A percentile compares a stretch with the other conserved stretches of the same genome.
Evolutionary conservation across 2,329 filamentous ascomycete genomes (phyloP).

Genomic region (Phialophora chinensis): DNA sequence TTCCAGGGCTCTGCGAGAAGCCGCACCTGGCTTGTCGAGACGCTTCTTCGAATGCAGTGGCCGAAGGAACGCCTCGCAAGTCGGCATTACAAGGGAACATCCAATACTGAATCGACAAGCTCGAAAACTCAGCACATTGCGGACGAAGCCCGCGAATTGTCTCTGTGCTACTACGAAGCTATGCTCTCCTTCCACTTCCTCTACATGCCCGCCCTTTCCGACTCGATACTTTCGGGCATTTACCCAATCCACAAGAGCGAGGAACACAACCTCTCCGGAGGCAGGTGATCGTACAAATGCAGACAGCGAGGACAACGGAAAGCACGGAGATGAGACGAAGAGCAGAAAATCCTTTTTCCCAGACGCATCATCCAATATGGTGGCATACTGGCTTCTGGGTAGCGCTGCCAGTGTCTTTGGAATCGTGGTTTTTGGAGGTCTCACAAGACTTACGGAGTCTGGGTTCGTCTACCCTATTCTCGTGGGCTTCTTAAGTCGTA

Average conservation of each 20-base stretch:
- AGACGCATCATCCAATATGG: constrained; percentile 72
- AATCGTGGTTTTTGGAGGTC: constrained; percentile 91
- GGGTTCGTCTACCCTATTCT: constrained; percentile 62
- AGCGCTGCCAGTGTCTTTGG: constrained; percentile 95
- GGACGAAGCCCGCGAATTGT: background rate
- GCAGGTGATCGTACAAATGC: constrained; percentile 3
- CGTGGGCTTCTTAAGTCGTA: background rate
- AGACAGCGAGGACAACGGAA: background rate
- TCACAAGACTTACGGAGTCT: constrained; percentile 94
- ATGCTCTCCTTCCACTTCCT: background rate
- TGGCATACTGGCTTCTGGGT: constrained; percentile 90
- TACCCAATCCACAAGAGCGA: constrained; percentile 25
- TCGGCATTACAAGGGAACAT: background rate
- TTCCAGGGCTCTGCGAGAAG: constrained; percentile 34
- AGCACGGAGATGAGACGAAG: constrained; percentile 16
- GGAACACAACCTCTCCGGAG: background rate
- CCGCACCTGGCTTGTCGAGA: constrained; percentile 35
- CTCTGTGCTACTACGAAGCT: background rate
- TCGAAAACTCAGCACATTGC: constrained; percentile 14
- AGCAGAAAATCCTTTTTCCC: constrained; percentile 51
- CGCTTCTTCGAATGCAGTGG: constrained; percentile 37
- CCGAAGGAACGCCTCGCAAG: constrained; percentile 17
- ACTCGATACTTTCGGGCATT: constrained; percentile 18
- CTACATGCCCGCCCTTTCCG: background rate
- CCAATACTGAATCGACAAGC: background rate